phyloP scores from a whole-genome alignment of 2,329 filamentous ascomycete species.

The Gnomoniopsis sp. region DNA sequence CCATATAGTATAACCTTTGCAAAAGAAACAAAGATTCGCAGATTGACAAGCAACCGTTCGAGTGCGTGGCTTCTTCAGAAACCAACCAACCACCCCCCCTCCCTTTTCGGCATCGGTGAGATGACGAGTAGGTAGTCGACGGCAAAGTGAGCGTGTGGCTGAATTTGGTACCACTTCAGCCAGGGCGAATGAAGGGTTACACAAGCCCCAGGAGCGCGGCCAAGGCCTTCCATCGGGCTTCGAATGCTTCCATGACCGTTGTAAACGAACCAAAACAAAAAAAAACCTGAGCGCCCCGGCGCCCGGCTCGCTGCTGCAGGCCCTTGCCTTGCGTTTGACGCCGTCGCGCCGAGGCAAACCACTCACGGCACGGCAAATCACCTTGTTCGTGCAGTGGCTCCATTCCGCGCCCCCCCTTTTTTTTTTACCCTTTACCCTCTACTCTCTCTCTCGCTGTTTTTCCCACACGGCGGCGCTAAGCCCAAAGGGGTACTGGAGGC shows the following conservation, averaged over 20 bases:
- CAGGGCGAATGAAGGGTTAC: background rate
- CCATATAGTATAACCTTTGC: no score
- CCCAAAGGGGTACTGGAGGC: conserved; percentile 5
- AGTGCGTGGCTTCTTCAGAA: background rate
- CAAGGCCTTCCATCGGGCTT: background rate
- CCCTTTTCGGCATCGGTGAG: background rate
- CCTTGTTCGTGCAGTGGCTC: background rate
- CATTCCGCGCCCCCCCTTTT: background rate
- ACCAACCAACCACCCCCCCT: no score
- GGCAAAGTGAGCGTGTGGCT: background rate
- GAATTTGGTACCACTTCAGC: background rate
- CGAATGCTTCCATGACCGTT: conserved; percentile 8
- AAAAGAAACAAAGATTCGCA: no score
- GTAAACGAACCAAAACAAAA: no score
- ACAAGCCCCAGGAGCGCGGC: background rate
- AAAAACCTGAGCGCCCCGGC: background rate
- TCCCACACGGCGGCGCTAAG: conserved; percentile 1
- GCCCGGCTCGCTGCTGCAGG: background rate
- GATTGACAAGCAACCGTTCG: background rate
- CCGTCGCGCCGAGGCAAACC: background rate
- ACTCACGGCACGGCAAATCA: background rate
- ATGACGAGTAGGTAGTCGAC: background rate
- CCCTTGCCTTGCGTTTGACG: conserved; percentile 5
- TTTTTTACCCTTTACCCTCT: no score
- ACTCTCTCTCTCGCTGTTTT: no score